These are phyloP conservation scores for Gnaphalium uliginosum DNA, from an alignment of 129 eudicot species.

Conservation along the genomic window DNA sequence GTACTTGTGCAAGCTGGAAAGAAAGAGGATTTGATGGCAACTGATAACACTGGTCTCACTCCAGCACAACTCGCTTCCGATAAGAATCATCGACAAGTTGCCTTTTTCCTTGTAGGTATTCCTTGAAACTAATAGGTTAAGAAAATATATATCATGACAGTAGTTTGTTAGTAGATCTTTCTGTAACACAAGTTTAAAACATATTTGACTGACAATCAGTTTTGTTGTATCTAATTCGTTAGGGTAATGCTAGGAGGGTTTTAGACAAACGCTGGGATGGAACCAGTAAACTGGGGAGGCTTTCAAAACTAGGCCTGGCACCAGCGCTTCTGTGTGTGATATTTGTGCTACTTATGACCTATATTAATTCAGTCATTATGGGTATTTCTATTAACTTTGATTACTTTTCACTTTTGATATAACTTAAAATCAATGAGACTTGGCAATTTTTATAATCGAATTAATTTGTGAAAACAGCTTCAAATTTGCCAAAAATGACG, in stretches of 20 bases:
- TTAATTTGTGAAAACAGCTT: slow-evolving; percentile 43
- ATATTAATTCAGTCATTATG: slow-evolving; percentile 69
- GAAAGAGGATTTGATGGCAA: slow-evolving; percentile 83
- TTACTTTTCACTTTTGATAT: neutral
- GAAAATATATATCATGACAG: neutral
- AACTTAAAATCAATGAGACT: neutral
- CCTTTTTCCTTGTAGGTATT: slow-evolving; percentile 99
- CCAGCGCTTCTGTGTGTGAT: slow-evolving; percentile 88
- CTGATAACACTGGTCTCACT: slow-evolving; percentile 93
- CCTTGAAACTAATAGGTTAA: slow-evolving; percentile 27
- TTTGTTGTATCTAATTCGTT: slow-evolving; percentile 31
- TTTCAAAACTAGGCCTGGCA: slow-evolving; percentile 90
- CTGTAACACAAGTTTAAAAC: neutral
- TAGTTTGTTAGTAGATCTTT: neutral
- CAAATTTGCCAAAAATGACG: slow-evolving; percentile 74
- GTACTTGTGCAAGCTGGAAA: slow-evolving; percentile 95
- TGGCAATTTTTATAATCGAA: slow-evolving; percentile 2
- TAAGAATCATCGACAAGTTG: slow-evolving; percentile 97
- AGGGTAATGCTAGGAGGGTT: slow-evolving; percentile 93
- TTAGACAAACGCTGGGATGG: slow-evolving; percentile 81
- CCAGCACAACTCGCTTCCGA: slow-evolving; percentile 98
- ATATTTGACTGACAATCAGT: slow-evolving; percentile 9
- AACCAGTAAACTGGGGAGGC: slow-evolving; percentile 59
- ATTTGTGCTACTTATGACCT: slow-evolving; percentile 67
- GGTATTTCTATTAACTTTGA: slow-evolving; percentile 47